phyloP scores from a whole-genome alignment of 345 rosid genomes.

The Physaria fendleri region DNA sequence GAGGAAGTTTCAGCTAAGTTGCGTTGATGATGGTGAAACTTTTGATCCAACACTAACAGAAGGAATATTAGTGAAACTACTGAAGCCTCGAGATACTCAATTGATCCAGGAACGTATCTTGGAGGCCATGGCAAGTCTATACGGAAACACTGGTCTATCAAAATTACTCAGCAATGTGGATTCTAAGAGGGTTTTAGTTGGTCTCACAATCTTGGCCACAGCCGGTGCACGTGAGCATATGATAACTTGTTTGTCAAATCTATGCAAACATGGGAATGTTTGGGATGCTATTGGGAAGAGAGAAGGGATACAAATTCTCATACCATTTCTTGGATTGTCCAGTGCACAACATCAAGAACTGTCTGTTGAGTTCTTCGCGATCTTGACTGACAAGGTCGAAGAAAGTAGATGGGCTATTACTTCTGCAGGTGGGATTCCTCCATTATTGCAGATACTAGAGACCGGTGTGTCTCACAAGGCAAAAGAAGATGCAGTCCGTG shows the following conservation, averaged over 20 bases:
- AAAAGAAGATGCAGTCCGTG: conserved; percentile 64
- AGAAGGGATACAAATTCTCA: conserved; percentile 77
- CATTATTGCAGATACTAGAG: conserved; percentile 67
- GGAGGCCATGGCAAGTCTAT: conserved; percentile 87
- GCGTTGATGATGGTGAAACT: conserved; percentile 34
- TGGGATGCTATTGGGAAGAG: conserved; percentile 85
- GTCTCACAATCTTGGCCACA: conserved; percentile 59
- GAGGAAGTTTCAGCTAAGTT: conserved; percentile 49
- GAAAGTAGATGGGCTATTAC: conserved; percentile 97
- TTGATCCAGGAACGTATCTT: conserved; percentile 73
- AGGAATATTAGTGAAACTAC: conserved; percentile 44
- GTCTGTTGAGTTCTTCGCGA: conserved; percentile 61
- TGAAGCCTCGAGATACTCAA: conserved; percentile 64
- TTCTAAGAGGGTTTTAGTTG: conserved; percentile 62
- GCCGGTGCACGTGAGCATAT: conserved; percentile 52
- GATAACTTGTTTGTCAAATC: conserved; percentile 49
- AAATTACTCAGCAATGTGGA: conserved; percentile 51
- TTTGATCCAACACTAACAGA: conserved; percentile 59
- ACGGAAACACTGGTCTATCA: conserved; percentile 50
- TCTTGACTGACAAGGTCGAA: conserved; percentile 68
- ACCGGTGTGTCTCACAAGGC: conserved; percentile 63
- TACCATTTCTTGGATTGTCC: conserved; percentile 79
- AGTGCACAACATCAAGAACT: conserved; percentile 76
- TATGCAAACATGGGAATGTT: conserved; percentile 47
- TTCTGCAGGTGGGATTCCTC: conserved; percentile 97